phyloP scores from a whole-genome alignment of 495 filamentous ascomycete species.

The Tuber brumale region DNA sequence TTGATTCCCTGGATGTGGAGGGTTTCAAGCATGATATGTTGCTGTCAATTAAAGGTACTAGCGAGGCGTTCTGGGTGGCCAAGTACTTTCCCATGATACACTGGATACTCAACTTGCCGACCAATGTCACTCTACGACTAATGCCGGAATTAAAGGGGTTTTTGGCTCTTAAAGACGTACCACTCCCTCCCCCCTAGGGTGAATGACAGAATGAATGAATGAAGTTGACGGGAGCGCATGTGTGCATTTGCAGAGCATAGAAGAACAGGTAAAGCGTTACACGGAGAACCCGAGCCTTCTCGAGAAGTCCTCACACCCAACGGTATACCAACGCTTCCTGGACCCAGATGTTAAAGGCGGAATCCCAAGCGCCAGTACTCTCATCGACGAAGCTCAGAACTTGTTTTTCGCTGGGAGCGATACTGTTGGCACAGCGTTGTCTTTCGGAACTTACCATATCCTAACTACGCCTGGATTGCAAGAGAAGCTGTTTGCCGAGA shows the following conservation, averaged over 20 bases:
- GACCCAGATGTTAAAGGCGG: slow-evolving; percentile 31
- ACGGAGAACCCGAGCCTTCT: slow-evolving; percentile 42
- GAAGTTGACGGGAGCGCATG: not conserved
- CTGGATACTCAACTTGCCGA: slow-evolving; percentile 41
- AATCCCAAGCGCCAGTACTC: slow-evolving; percentile 9
- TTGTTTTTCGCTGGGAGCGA: slow-evolving; percentile 47
- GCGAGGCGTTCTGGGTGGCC: slow-evolving; percentile 32
- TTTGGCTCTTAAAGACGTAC: not conserved
- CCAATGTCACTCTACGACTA: slow-evolving; percentile 35
- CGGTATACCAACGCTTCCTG: slow-evolving; percentile 45
- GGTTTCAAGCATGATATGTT: slow-evolving; percentile 43
- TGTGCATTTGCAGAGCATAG: slow-evolving; percentile 3
- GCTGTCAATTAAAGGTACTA: slow-evolving; percentile 37
- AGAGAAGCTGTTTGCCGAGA: slow-evolving; percentile 40
- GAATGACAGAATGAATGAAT: not conserved
- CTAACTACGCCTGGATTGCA: slow-evolving; percentile 35
- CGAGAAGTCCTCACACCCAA: slow-evolving; percentile 40
- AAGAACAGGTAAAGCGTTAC: slow-evolving; percentile 42
- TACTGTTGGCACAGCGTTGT: slow-evolving; percentile 44
- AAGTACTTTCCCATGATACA: slow-evolving; percentile 43
- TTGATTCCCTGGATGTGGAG: slow-evolving; percentile 41
- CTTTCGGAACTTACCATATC: slow-evolving; percentile 42
- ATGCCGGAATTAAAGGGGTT: slow-evolving; percentile 27
- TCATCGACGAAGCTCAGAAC: slow-evolving; percentile 44
- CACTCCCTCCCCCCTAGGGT: not conserved